Conservation (phyloP, 2,329 filamentous ascomycete genomes). For the Stagonosporopsis rhizophila region DNA sequence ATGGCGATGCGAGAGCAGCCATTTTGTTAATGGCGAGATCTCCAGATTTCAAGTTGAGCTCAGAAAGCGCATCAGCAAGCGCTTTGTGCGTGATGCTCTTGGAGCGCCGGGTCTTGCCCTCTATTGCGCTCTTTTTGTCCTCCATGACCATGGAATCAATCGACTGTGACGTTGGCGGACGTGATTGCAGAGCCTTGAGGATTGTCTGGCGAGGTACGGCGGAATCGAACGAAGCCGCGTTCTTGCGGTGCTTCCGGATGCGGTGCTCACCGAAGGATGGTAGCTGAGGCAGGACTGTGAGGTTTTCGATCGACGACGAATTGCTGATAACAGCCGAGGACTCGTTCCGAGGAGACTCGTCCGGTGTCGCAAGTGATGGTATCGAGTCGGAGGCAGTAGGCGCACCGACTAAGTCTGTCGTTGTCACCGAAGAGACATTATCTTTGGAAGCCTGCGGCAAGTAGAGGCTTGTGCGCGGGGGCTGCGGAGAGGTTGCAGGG, state of each 20-base stretch:
- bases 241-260: conserved; percentile 48
- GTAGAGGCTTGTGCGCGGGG: conserved; percentile 35
- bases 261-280: conserved; percentile 49
- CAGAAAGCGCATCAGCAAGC: conserved; percentile 66
- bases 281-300: conserved; percentile 41
- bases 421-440: conserved; percentile 42
- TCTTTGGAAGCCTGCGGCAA: conserved; percentile 29
- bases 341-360: conserved; percentile 35
- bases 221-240: conserved; percentile 65
- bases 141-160: conserved; percentile 67
- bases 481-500: conserved; percentile 36
- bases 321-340: conserved; percentile 34
- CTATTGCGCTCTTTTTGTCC: conserved; percentile 47
- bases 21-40: conserved; percentile 57
- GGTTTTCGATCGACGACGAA: conserved; percentile 47
- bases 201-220: conserved; percentile 77
- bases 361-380: conserved; percentile 30
- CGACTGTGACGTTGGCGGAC: conserved; percentile 62
- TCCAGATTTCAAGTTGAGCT: conserved; percentile 56
- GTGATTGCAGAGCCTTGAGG: conserved; percentile 79
- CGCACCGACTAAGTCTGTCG: conserved; percentile 36
- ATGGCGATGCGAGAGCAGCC: conserved; percentile 83
- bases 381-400: conserved; percentile 30
- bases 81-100: conserved; percentile 57
- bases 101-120: conserved; percentile 35